Evolutionary conservation across 345 rosid species (phyloP).

Genomic region (Salix udensis): DNA sequence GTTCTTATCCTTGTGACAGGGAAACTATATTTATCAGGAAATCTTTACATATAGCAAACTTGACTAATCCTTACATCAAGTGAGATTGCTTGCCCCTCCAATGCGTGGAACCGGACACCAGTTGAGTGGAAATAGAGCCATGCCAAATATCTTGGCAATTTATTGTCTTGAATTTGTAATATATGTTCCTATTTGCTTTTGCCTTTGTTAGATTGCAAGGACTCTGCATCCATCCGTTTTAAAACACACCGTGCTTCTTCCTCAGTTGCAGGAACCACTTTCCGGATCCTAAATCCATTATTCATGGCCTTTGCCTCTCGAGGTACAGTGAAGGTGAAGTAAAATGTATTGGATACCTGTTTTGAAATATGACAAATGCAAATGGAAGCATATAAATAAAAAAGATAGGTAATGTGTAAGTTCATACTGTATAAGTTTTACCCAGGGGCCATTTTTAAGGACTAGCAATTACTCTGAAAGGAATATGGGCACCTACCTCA

Average conservation of each 20-base stretch:
- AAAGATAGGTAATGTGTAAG: not conserved
- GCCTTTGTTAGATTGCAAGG: conserved; percentile 22
- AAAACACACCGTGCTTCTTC: conserved; percentile 74
- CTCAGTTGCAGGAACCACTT: conserved; percentile 81
- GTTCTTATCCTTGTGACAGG: not conserved
- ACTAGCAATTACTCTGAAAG: not conserved
- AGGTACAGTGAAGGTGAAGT: conserved; percentile 72
- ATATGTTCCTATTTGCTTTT: not conserved
- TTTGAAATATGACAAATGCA: conserved; percentile 12
- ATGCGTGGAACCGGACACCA: not conserved
- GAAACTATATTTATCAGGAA: not conserved
- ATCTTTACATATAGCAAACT: no score
- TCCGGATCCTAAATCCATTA: conserved; percentile 51
- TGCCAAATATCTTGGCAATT: not conserved
- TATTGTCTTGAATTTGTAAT: not conserved
- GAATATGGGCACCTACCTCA: conserved; percentile 46
- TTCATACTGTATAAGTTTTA: not conserved
- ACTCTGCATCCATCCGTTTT: conserved; percentile 66
- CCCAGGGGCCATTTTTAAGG: not conserved
- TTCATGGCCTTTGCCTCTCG: conserved; percentile 58
- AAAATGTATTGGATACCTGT: conserved; percentile 75
- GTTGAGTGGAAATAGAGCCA: not conserved
- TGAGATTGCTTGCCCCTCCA: not conserved
- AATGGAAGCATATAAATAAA: conserved; percentile 5
- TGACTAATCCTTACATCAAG: not conserved